Evolutionary conservation across 139 green algal genomes (phyloP).

Genomic region (Auxenochlorella pyrenoidosa): DNA sequence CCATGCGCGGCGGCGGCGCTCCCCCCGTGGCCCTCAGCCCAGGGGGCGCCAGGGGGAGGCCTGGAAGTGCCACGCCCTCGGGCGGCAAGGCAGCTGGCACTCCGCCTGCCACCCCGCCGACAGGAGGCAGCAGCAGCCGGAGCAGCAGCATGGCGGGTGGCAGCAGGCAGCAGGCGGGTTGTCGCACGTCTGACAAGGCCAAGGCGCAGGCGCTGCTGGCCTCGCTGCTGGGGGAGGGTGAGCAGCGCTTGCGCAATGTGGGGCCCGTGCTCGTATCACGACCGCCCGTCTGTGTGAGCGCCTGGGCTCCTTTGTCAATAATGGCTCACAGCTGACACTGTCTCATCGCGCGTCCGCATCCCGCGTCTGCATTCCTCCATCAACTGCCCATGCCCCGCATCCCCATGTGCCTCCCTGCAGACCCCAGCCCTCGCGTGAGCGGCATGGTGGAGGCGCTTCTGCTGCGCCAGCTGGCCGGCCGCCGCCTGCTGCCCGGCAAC

Average conservation of each 20-base stretch:
- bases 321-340: background rate
- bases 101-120: background rate
- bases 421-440: background rate
- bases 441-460: slow-evolving; percentile 38
- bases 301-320: background rate
- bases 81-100: background rate
- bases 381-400: background rate
- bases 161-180: background rate
- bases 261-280: too few relatives aligned
- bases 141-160: background rate
- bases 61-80: background rate
- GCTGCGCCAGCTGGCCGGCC: slow-evolving; percentile 47
- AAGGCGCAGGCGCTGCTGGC: slow-evolving; percentile 31
- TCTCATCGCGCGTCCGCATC: too few relatives aligned
- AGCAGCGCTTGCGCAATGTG: background rate
- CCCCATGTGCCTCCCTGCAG: background rate
- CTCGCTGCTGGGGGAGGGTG: background rate
- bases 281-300: background rate
- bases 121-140: background rate
- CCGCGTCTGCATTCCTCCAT: too few relatives aligned
- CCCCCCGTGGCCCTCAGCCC: slow-evolving; percentile 2
- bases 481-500: slow-evolving; percentile 61
- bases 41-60: background rate
- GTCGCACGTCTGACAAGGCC: background rate
- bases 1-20: background rate